Conservation (phyloP, 208 protist species). For the Trypanosoma lewisi region DNA sequence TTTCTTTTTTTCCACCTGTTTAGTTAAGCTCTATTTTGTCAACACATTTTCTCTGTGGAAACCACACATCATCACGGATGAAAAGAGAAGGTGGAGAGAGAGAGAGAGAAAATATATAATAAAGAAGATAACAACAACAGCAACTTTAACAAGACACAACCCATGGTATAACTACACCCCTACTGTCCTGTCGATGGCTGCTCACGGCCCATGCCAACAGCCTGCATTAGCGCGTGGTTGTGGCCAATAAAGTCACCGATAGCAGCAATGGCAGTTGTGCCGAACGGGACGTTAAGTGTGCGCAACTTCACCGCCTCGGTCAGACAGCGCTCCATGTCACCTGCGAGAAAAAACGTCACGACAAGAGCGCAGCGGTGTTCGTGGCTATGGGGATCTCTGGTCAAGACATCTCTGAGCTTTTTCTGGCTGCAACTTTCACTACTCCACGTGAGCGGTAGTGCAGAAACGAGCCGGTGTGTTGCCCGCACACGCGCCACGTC, state of each 20-base stretch:
- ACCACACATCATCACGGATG: slow-evolving; percentile 10
- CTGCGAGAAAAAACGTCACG: slow-evolving; percentile 76
- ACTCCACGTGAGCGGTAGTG: slow-evolving; percentile 40
- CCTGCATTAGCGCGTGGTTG: slow-evolving; percentile 47
- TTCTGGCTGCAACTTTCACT: slow-evolving; percentile 56
- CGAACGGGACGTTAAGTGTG: slow-evolving; percentile 41
- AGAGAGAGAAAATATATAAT: background rate
- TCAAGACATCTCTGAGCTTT: slow-evolving; percentile 39
- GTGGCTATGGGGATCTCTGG: slow-evolving; percentile 34
- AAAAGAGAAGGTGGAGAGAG: background rate
- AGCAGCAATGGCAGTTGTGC: slow-evolving; percentile 48
- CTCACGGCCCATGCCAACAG: background rate
- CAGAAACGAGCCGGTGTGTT: slow-evolving; percentile 37
- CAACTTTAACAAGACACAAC: background rate
- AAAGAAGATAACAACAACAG: background rate
- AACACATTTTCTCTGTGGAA: too few species aligned
- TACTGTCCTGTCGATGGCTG: background rate
- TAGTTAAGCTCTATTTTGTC: too few species aligned
- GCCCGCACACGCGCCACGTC: slow-evolving; percentile 53
- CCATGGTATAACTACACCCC: background rate
- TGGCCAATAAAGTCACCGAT: slow-evolving; percentile 60
- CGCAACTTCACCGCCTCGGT: slow-evolving; percentile 85
- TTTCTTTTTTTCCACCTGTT: too few species aligned
- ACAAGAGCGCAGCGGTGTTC: slow-evolving; percentile 54
- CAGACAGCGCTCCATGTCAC: slow-evolving; percentile 79